Evolutionary conservation across 163 green algal species (phyloP), one percentile per base, ranked within the genome.

Genomic region (Scenedesmus sp.): DNA sequence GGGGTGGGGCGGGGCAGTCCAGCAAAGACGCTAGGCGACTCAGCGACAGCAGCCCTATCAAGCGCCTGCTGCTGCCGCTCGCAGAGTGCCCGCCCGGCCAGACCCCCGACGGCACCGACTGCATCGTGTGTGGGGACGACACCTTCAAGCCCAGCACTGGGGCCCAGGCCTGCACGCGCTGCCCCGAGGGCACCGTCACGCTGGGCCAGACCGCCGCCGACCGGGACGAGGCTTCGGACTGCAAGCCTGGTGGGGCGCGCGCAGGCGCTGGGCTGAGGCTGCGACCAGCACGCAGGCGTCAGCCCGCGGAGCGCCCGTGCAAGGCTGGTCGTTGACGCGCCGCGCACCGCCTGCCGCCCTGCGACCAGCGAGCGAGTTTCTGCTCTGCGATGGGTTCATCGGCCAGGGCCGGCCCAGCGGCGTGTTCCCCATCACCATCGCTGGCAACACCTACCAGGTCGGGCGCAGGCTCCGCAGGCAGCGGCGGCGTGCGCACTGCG

Each of bases 11-110:
- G n/a, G n/a, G n/a, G n/a, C n/a, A n/a, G n/a, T n/a, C n/a, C n/a
- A n/a, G n/a, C n/a, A n/a, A n/a, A n/a, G n/a, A n/a, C n/a, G n/a
- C n/a, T n/a, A n/a, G 50, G 13, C 50, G 15, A 34, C 53, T 36
- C 22, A 9, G 13, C 53, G 15, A 26, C 53, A 22, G 53, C 53
- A 22, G 22, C 53, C 33, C 24, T 26, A 31, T 58, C 24, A n/a
- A 36, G 53, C 53, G 29, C 24, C 53, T 62, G 53, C 53, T 62
- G 53, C 53, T 62, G 53, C 14, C 13, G 14, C 50, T 58, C 50
- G 14, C 53, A 62, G 53, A 62, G 18, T 62, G 53, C 53, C 53
- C 53, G 11, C 53, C 53, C 33, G 53, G 53, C 53, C 53, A 62
- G 53, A 9, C 20, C 20, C 24, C 33, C 7, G 15, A 31, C 7